phyloP scores from a whole-genome alignment of 1,284 basidiomycete genomes.

The Tremellales sp. region DNA sequence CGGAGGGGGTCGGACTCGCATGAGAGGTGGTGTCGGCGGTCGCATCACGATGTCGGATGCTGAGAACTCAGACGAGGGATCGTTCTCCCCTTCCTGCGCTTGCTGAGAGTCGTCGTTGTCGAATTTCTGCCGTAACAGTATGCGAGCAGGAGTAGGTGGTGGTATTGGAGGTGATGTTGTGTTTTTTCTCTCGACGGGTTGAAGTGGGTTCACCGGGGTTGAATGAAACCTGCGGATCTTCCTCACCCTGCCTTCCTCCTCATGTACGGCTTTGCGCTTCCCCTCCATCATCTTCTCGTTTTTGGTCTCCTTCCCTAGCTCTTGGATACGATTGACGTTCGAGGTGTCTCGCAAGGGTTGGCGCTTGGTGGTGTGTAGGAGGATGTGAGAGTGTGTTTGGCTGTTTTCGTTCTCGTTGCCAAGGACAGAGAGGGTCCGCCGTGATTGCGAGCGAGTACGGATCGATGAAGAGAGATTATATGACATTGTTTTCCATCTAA shows the following conservation, averaged over 20 bases:
- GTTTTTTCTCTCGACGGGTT: not conserved
- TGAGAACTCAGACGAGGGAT: not conserved
- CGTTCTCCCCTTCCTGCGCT: not conserved
- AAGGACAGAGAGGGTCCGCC: not conserved
- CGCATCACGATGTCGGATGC: not conserved
- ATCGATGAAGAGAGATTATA: not conserved
- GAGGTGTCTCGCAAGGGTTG: not conserved
- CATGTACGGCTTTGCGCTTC: not conserved
- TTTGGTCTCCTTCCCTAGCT: not conserved
- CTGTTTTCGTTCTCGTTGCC: not conserved
- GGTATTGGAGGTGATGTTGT: not conserved
- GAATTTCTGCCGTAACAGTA: not conserved
- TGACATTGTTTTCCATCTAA: not conserved
- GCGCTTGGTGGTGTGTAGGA: not conserved
- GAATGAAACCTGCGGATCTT: slow-evolving; percentile 5
- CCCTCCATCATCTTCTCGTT: not conserved
- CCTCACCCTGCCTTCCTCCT: not conserved
- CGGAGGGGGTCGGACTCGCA: not conserved
- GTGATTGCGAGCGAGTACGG: slow-evolving; percentile 9
- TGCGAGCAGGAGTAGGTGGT: not conserved
- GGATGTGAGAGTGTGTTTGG: not conserved
- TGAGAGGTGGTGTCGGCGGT: slow-evolving; percentile 2
- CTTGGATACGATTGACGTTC: not conserved
- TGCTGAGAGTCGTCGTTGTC: slow-evolving; percentile 2
- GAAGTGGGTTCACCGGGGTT: slow-evolving; percentile 5